Evolutionary conservation across 2,329 filamentous ascomycete genomes (phyloP), one percentile per base, ranked within the genome.

Genomic region (Kalaharituber pfeilii): DNA sequence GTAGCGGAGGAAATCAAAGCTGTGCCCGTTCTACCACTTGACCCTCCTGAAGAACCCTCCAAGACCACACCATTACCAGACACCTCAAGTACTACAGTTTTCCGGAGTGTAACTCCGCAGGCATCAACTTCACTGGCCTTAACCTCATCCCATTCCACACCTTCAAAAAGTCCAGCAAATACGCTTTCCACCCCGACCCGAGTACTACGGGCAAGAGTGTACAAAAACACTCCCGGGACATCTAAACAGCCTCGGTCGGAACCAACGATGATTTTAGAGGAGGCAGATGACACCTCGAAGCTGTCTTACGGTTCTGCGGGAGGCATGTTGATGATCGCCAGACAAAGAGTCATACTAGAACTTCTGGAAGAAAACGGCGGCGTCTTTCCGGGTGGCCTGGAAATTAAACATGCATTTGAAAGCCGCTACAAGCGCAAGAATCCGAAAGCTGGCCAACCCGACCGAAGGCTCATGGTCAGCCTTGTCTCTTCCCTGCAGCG

Each of bases 261-360:
- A 22, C 42, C 42, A 47, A 47, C 42, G 18, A 50, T 50, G 47
- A 15, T 18, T 2, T 25, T 30, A 6, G 47, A 50, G 26, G 27
- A 50, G 26, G 22, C n/a, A 28, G 27, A 50, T 18, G 25, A 50
- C 22, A n/a, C 55, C 11, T 56, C 54, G 18, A 57, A 61, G n/a
- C 54, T 59, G 11, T 59, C 56, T 7, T 61, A 61, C 39, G 57
- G 57, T 2, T 59, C 55, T 9, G 59, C 60, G 44, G 59, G 59
- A 5, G 59, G 59, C n/a, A 61, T 61, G 59, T 50, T 61, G 18
- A 59, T 57, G n/a, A 45, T 61, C 22, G 55, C 57, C 42, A 58
- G 59, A 13, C 59, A 60, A 36, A 58, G 60, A 30, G 57, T 59
- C 15, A 59, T 61, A 39, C 50, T 61, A 39, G 58, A 61, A 45